Evolutionary conservation across 192 early-diverging fungal genomes (phyloP), one percentile per base, ranked within the genome.

Genomic region (Entrophospora sp.): DNA sequence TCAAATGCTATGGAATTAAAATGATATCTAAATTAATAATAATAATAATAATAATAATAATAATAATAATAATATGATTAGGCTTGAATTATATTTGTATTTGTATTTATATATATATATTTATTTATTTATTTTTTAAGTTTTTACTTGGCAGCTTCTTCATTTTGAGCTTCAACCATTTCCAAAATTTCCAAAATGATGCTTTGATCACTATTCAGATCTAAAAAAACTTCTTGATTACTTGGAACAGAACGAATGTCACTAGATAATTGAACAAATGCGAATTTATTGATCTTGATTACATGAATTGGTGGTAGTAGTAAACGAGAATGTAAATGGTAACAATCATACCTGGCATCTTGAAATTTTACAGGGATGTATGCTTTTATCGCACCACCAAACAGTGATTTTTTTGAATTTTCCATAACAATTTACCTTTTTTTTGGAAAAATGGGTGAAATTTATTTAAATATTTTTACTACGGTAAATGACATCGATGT

Each of bases 201-300:
- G 73, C 89, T 92, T 60, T 88, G 85, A 66, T 92, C 86, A 5
- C 80, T 85, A 5, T 62, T 73, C 25, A 71, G 71, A 58, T 88
- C 77, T 7, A 87, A 85, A 73, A 90, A 97, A 5, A 95, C 94
- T 68, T 97, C 94, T 73, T 97, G 94, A 72, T 94, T 87, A 75
- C 91, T 88, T 0, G 94, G 93, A 0, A 97, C 81, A 44, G 89
- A 70, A 30, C 94, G 87, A 13, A 95, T 67, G n/a, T 80, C 56
- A 66, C 92, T 94, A 74, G 18, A 55, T 74, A 59, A 34, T 0
- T 2, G 13, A 51, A 59, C 13, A 25, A 48, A 32, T 25, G 2
- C 27, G 7, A 27, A 35, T 14, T 14, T 36, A 71, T 20, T 9
- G 22, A 53, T 6, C 4, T 32, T n/a, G 4, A 20, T 7, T n/a